Evolutionary conservation across 768 basidiomycete species (phyloP).

Genomic region (Chiua virens): DNA sequence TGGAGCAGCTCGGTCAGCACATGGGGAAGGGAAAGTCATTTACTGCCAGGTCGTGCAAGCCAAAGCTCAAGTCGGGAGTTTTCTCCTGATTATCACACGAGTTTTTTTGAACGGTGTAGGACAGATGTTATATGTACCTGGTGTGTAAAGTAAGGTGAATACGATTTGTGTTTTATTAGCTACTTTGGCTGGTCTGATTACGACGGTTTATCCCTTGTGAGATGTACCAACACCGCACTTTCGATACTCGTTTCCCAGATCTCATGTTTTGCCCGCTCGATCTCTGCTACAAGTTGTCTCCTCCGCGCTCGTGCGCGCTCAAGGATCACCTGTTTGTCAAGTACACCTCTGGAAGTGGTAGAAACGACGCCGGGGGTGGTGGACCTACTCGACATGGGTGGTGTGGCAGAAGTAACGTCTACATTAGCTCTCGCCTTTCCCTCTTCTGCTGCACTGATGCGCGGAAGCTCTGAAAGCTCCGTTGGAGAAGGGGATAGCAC

Average conservation of each 20-base stretch:
- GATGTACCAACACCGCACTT: conserved; percentile 57
- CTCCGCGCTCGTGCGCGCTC: conserved; percentile 54
- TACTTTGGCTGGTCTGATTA: neutral
- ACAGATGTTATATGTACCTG: conserved; percentile 19
- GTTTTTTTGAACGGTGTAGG: neutral
- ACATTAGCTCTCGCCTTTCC: conserved; percentile 14
- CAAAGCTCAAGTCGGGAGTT: conserved; percentile 8
- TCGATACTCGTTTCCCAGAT: conserved; percentile 76
- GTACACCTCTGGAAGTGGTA: neutral
- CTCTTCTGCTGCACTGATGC: conserved; percentile 8
- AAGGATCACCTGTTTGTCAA: conserved; percentile 46
- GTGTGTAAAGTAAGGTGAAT: conserved; percentile 19
- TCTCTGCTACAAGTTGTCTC: conserved; percentile 49
- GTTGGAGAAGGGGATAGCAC: neutral
- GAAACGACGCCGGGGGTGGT: neutral
- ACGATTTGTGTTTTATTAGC: neutral
- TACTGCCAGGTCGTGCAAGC: conserved; percentile 13
- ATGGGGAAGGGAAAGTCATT: neutral
- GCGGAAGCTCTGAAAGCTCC: neutral
- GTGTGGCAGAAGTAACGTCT: neutral
- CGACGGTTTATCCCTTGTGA: conserved; percentile 35
- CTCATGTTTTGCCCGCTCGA: conserved; percentile 61
- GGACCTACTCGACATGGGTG: neutral
- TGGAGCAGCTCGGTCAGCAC: conserved; percentile 2
- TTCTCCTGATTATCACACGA: conserved; percentile 13